phyloP scores from a whole-genome alignment of 352 stramenopile genomes.

The Saprolegnia parasitica region DNA sequence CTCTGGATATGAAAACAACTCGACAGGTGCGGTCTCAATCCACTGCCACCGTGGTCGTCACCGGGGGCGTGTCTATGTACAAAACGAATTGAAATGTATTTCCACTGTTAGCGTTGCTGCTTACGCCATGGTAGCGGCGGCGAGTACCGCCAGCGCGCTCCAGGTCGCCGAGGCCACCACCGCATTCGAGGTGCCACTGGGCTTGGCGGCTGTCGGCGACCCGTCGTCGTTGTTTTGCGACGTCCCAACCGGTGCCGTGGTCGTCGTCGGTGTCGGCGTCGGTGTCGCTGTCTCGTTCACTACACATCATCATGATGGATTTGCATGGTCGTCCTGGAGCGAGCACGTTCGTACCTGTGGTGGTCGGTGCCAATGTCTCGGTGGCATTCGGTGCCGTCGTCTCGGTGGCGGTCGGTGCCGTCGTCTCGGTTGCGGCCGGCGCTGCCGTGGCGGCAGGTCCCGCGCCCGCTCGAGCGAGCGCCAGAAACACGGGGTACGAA shows the following conservation, averaged over 20 bases:
- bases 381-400: not conserved
- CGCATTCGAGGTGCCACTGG: not conserved
- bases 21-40: too few relatives aligned
- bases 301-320: not conserved
- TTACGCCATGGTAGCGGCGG: too few relatives aligned
- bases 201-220: not conserved
- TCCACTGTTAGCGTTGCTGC: not conserved
- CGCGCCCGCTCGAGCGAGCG: not conserved
- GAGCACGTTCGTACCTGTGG: not conserved
- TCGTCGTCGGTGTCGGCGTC: not conserved
- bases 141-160: not conserved
- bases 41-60: too few relatives aligned
- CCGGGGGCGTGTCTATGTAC: too few relatives aligned
- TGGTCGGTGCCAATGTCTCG: not conserved
- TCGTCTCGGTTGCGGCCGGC: not conserved
- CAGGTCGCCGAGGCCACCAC: not conserved
- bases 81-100: slow-evolving; percentile 2
- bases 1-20: too few relatives aligned
- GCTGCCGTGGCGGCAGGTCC: not conserved
- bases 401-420: not conserved
- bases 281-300: not conserved
- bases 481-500: not conserved
- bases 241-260: not conserved
- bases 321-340: not conserved
- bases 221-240: not conserved